Evolutionary conservation across 164 flowering plant genomes (phyloP).

Genomic region (Annona cherimola): DNA sequence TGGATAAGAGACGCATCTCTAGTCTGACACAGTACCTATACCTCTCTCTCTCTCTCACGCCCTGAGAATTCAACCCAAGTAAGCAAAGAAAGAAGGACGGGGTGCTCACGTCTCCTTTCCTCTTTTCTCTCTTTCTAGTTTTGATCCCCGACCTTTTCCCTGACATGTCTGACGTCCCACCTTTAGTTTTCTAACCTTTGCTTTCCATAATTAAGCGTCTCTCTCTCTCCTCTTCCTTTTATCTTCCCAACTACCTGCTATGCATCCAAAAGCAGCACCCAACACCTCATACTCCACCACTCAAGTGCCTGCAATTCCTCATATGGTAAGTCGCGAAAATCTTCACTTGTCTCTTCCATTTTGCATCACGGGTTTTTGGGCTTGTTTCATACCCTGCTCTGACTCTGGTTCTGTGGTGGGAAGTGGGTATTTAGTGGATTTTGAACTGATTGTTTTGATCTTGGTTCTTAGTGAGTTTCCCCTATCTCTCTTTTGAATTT

Average conservation of each 20-base stretch:
- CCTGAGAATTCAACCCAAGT: constrained; percentile 13
- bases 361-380: not conserved
- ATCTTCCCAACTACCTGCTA: not conserved
- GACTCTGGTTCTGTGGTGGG: not conserved
- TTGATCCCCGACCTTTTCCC: constrained; percentile 22
- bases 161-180: constrained; percentile 37
- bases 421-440: not conserved
- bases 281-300: constrained; percentile 9
- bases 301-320: not conserved
- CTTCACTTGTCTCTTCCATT: not conserved
- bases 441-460: not conserved
- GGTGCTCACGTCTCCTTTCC: constrained; percentile 9
- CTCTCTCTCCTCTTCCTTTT: constrained; percentile 7
- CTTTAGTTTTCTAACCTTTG: constrained; percentile 24
- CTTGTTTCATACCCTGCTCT: not conserved
- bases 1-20: constrained; percentile 2
- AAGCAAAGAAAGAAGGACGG: not conserved
- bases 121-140: constrained; percentile 12
- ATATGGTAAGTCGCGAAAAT: constrained; percentile 5
- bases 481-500: not conserved
- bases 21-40: not conserved
- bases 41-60: constrained; percentile 1
- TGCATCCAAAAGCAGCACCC: constrained; percentile 13
- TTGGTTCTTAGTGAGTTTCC: not conserved
- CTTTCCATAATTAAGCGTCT: constrained; percentile 40